A percentile compares a stretch with the other conserved stretches of the same genome.
Conservation (phyloP, 352 stramenopile species). For the Nothophytophthora sp. region DNA sequence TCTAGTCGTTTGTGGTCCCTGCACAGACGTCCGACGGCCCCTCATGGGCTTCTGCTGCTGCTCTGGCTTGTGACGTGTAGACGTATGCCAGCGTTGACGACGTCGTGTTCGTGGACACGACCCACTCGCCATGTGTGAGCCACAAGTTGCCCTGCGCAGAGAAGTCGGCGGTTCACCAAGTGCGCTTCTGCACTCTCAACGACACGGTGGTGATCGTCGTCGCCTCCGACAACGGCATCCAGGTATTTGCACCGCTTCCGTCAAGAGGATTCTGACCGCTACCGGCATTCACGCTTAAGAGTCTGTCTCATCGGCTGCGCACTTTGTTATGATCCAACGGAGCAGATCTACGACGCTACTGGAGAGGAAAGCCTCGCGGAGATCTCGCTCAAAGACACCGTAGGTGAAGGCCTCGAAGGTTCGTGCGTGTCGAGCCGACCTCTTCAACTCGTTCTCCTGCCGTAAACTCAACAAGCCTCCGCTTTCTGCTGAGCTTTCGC, state of each 20-base stretch:
- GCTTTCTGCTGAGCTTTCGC: neutral
- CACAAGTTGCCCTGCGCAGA: constrained; percentile 44
- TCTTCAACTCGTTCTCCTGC: neutral
- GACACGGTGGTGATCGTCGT: constrained; percentile 55
- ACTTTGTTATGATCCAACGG: neutral
- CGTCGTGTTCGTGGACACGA: constrained; percentile 43
- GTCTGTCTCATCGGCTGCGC: no score
- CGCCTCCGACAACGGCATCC: constrained; percentile 57
- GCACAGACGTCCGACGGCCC: neutral
- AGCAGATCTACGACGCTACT: constrained; percentile 63
- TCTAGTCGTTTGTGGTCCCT: neutral
- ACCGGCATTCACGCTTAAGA: no score
- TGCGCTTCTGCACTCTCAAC: constrained; percentile 56
- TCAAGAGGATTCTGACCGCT: neutral
- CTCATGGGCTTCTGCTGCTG: constrained; percentile 1
- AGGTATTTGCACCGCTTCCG: constrained; percentile 24
- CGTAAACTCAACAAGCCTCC: neutral
- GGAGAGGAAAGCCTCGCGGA: constrained; percentile 59
- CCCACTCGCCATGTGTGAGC: constrained; percentile 37
- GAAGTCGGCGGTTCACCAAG: constrained; percentile 63
- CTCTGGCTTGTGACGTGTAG: constrained; percentile 17
- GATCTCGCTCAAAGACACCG: constrained; percentile 53
- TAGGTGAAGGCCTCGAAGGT: constrained; percentile 51
- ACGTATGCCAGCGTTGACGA: constrained; percentile 51
- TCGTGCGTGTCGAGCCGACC: neutral